Evolutionary conservation across 371 early-diverging fungal species (phyloP), one percentile per base, ranked within the genome.

Genomic region (Syncephalastrum monosporum): DNA sequence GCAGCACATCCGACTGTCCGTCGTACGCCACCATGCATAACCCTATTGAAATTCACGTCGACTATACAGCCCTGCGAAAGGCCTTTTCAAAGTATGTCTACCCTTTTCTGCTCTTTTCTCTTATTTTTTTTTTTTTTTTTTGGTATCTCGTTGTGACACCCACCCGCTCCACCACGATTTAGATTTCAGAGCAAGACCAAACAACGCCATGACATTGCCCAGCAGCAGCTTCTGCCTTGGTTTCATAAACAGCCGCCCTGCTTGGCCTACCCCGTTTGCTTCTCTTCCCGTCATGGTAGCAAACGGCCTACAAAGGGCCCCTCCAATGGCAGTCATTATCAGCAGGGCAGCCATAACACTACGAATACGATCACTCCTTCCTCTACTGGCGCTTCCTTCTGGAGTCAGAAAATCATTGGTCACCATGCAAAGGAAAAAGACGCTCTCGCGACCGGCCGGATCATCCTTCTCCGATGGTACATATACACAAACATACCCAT

Each of bases 101-200:
- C 45, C 50, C 50, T 52, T 53, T 50, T 46, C 52, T 21, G 21
- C 21, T 21, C 21, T 21, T 21, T 21, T 21, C 21, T 2, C 2
- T 2, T 21, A 1, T 47, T 53, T 52, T 61, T 47, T 42, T 50
- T 50, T 23, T 47, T 43, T 43, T 43, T 21, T 47, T 56, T 48
- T 47, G 50, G 19, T 41, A 42, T 13, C 5, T 33, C 42, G n/a
- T 23, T 17, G 16, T 52, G 46, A 58, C 55, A 43, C 47, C 21
- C 55, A 43, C 47, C 21, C 50, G 41, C 19, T 45, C 42, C 17
- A 42, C 19, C 17, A 12, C 19, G 24, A 52, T 27, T 46, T 25
- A 69, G 70, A 59, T 69, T 66, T 46, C 70, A 69, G 46, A 63
- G 52, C 47, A 69, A 63, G 50, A 24, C 47, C 13, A 65, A 63